phyloP scores from a whole-genome alignment of 2,329 filamentous ascomycete species.

The Pyrenochaeta sp. region DNA sequence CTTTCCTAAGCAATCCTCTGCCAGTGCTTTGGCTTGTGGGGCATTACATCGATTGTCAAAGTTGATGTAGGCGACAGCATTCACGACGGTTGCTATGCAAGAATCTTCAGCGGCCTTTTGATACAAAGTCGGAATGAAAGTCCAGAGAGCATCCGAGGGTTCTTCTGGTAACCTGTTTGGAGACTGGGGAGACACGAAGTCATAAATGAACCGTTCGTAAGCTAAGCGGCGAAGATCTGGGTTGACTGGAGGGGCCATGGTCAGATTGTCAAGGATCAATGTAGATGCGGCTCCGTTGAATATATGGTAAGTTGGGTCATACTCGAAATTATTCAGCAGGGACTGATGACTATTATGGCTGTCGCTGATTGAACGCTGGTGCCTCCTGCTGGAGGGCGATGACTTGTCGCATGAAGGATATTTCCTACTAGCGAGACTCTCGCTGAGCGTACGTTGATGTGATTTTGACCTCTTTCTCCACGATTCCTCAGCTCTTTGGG shows the following conservation, averaged over 20 bases:
- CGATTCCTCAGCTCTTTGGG: constrained; percentile 43
- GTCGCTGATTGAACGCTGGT: not conserved
- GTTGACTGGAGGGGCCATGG: constrained; percentile 15
- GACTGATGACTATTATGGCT: not conserved
- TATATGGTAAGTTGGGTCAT: constrained; percentile 4
- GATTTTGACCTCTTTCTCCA: constrained; percentile 46
- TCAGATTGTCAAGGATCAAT: constrained; percentile 18
- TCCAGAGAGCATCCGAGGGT: constrained; percentile 34
- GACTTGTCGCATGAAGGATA: constrained; percentile 20
- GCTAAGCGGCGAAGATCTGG: constrained; percentile 33
- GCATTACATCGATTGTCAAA: constrained; percentile 36
- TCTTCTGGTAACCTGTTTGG: constrained; percentile 22
- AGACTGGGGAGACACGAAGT: constrained; percentile 36
- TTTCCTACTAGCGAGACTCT: constrained; percentile 15
- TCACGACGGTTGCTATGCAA: constrained; percentile 28
- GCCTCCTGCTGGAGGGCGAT: constrained; percentile 14
- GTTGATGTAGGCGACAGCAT: constrained; percentile 41
- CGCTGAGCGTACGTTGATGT: constrained; percentile 24
- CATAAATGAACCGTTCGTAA: constrained; percentile 44
- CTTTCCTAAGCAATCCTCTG: constrained; percentile 33
- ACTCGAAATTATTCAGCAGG: constrained; percentile 2
- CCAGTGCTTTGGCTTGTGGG: constrained; percentile 29
- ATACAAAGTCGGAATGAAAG: constrained; percentile 39
- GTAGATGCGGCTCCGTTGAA: not conserved
- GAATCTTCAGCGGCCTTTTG: constrained; percentile 28